Evolutionary conservation across 352 stramenopile genomes (phyloP).

Genomic region (Phytophthora pinifolia): DNA sequence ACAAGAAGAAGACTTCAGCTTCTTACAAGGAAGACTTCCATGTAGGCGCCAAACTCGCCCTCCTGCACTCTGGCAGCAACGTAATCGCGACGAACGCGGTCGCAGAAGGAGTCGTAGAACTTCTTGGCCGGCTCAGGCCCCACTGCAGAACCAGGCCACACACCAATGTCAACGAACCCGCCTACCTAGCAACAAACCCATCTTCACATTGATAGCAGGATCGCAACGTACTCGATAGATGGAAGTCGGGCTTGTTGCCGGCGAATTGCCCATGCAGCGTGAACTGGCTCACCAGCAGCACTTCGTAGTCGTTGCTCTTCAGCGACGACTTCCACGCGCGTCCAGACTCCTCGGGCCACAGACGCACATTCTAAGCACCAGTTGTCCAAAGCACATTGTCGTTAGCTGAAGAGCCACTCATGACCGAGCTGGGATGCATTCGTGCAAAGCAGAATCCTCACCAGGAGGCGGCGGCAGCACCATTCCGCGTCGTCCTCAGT

Average conservation of each 20-base stretch:
- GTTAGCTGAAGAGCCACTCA: background rate
- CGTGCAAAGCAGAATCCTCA: slow-evolving; percentile 18
- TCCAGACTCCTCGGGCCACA: slow-evolving; percentile 71
- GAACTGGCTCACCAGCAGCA: slow-evolving; percentile 89
- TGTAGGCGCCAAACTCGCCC: slow-evolving; percentile 82
- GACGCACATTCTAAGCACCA: slow-evolving; percentile 61
- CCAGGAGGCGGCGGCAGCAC: slow-evolving; percentile 76
- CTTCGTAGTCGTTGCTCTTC: slow-evolving; percentile 62
- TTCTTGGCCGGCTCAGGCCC: slow-evolving; percentile 57
- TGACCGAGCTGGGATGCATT: slow-evolving; percentile 6
- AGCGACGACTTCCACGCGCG: slow-evolving; percentile 68
- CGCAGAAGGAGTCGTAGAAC: slow-evolving; percentile 77
- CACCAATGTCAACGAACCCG: background rate
- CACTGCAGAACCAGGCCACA: slow-evolving; percentile 43
- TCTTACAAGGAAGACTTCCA: slow-evolving; percentile 84
- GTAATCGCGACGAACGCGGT: slow-evolving; percentile 62
- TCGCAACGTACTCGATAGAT: slow-evolving; percentile 66
- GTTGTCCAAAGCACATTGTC: background rate
- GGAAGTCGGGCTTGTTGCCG: slow-evolving; percentile 88
- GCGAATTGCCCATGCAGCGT: slow-evolving; percentile 79
- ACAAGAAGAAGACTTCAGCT: no score
- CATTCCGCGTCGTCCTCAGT: slow-evolving; percentile 82
- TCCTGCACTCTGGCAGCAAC: slow-evolving; percentile 69
- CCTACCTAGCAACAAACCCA: background rate
- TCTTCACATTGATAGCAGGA: background rate